Conservation (phyloP, 164 flowering plant genomes). For the Macadamia tetraphylla region DNA sequence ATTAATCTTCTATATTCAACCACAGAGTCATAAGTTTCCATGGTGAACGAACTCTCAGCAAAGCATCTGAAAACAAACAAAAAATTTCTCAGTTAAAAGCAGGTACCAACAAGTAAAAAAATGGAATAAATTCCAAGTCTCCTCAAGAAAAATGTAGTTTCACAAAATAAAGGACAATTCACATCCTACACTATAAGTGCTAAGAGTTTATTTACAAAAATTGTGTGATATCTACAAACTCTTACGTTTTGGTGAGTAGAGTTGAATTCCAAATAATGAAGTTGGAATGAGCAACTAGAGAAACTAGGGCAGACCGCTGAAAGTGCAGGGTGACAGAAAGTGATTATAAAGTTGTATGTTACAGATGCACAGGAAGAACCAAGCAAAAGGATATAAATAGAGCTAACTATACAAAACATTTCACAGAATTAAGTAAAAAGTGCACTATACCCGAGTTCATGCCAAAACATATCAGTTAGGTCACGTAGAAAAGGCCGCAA, state of each 20-base stretch:
- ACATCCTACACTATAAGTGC: no score
- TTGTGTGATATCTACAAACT: background rate
- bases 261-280: no score
- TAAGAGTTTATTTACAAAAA: no score
- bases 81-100: background rate
- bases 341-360: background rate
- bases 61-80: slow-evolving; percentile 47
- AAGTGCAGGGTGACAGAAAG: background rate
- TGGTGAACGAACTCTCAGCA: slow-evolving; percentile 52
- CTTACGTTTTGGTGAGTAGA: background rate
- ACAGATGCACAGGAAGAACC: background rate
- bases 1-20: slow-evolving; percentile 38
- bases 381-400: background rate
- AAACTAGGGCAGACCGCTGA: background rate
- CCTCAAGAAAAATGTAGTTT: no score
- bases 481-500: slow-evolving; percentile 52
- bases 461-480: slow-evolving; percentile 57
- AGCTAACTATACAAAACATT: no score
- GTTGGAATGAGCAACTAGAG: background rate
- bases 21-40: slow-evolving; percentile 61
- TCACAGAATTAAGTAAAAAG: background rate
- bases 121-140: background rate
- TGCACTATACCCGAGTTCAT: slow-evolving; percentile 58
- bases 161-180: no score
- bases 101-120: background rate